Evolutionary conservation across 306 rosid genomes (phyloP), one percentile per base, ranked within the genome.

Genomic region (Casuarina glauca): DNA sequence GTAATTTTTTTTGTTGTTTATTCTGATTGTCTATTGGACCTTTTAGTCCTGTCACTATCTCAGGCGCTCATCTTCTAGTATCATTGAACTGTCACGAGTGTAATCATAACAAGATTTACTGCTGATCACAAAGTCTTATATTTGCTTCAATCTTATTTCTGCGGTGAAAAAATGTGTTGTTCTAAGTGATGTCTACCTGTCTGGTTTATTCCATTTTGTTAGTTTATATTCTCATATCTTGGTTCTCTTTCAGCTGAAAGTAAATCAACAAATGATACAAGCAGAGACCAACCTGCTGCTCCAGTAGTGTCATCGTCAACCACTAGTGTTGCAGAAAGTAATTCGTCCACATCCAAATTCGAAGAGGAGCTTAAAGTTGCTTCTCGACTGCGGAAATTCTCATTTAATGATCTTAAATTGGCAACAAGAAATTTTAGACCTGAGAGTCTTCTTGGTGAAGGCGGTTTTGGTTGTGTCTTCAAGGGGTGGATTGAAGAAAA

Each of bases 401-500:
- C 90, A 44, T 94, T 94, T 75, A 92, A 88, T 74, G 98, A 94
- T 79, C 98, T 94, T 77, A 94, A 94, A 87, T 81, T 81, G 82
- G 97, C 98, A 15, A 94, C 98, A 64, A 91, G 98, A 86, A 94
- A 94, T 84, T 94, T 94, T 74, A 89, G 98, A 84, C 98, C 98
- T 10, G 98, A 94, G 87, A 92, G 97, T 87, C 97, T 94, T 87
- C 98, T 94, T 67, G 98, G 98, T 52, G 98, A 94, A 87, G 98
- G 98, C 78, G 98, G 98, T 72, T 94, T 94, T 83, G 98, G 98
- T 83, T 94, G 98, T 78, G 98, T 94, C 52, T 94, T 94, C 88
- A 94, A 94, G 85, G 98, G 98, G 36, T 94, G 98, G 98, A 89
- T 94, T 17, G 98, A 94, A 89, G 98, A 94, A 87, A 92, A 94